Percentiles rank a stretch among this genome's conserved stretches.
Evolutionary conservation across 495 filamentous ascomycete species (phyloP).

Genomic region (Gamarada debralockiae): DNA sequence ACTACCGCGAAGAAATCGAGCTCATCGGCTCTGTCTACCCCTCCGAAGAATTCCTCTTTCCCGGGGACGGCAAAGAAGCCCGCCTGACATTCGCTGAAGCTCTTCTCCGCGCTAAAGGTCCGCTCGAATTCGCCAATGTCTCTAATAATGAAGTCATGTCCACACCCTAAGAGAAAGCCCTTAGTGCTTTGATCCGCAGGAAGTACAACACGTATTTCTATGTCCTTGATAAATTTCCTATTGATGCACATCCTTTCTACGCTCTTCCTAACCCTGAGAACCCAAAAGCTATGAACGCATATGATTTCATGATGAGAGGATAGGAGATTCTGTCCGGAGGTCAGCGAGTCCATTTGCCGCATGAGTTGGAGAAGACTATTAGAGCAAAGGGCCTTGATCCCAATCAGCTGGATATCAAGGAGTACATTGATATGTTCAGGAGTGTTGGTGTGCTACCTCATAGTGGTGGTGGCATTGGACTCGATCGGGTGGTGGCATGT

Average conservation of each 20-base stretch:
- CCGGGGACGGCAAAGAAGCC: constrained; percentile 67
- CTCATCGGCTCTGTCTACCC: constrained; percentile 60
- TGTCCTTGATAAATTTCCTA: constrained; percentile 87
- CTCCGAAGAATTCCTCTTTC: constrained; percentile 48
- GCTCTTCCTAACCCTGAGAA: constrained; percentile 72
- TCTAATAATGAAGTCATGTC: constrained; percentile 74
- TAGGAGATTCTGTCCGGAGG: constrained; percentile 88
- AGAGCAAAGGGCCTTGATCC: constrained; percentile 70
- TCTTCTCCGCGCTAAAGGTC: constrained; percentile 75
- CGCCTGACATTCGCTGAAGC: constrained; percentile 80
- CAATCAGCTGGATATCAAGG: constrained; percentile 66
- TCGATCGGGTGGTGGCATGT: constrained; percentile 89
- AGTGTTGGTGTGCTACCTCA: constrained; percentile 73
- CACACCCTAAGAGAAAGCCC: constrained; percentile 83
- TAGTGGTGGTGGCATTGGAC: constrained; percentile 82
- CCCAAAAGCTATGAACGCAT: constrained; percentile 71
- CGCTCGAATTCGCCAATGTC: constrained; percentile 62
- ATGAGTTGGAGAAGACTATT: constrained; percentile 65
- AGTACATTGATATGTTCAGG: constrained; percentile 79
- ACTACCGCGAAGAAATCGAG: constrained; percentile 65
- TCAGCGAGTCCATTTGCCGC: constrained; percentile 77
- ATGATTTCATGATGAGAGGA: constrained; percentile 92
- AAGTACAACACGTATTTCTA: constrained; percentile 92
- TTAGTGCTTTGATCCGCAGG: constrained; percentile 77
- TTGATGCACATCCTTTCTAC: constrained; percentile 82